These are phyloP conservation scores for Boletus mariae DNA, from an alignment of 1,284 basidiomycete species.

Conservation along the genomic window DNA sequence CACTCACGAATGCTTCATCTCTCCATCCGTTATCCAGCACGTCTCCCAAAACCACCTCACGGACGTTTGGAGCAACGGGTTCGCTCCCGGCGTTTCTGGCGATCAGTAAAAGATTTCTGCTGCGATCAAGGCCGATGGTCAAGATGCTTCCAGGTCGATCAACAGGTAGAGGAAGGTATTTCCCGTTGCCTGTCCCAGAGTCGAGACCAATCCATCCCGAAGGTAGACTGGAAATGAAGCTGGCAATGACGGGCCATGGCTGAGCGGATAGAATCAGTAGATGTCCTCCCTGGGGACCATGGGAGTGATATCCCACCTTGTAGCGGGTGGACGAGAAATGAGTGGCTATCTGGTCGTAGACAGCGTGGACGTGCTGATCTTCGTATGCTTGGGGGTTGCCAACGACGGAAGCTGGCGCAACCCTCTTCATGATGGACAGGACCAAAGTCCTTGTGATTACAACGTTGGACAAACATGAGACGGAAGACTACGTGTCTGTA, in stretches of 20 bases:
- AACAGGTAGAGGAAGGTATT: slow-evolving; percentile 77
- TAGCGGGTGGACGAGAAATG: slow-evolving; percentile 95
- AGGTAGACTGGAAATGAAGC: slow-evolving; percentile 75
- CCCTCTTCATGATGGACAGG: slow-evolving; percentile 21
- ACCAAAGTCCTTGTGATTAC: not conserved
- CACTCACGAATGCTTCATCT: slow-evolving; percentile 70
- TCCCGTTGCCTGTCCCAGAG: slow-evolving; percentile 96
- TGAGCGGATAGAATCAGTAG: slow-evolving; percentile 31
- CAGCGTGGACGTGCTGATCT: slow-evolving; percentile 70
- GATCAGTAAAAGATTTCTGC: slow-evolving; percentile 71
- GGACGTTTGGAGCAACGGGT: slow-evolving; percentile 26
- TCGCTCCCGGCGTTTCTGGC: slow-evolving; percentile 58
- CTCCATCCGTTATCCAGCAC: slow-evolving; percentile 72
- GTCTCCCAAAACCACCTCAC: slow-evolving; percentile 78
- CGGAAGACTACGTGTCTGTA: slow-evolving; percentile 13
- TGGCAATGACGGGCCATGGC: slow-evolving; percentile 93
- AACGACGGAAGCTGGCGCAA: slow-evolving; percentile 38
- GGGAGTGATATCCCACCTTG: slow-evolving; percentile 55
- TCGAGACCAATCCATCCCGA: slow-evolving; percentile 86
- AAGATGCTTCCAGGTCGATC: slow-evolving; percentile 58
- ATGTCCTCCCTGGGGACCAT: not conserved
- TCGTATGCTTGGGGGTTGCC: slow-evolving; percentile 60
- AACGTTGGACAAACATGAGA: not conserved
- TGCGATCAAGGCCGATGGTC: slow-evolving; percentile 84
- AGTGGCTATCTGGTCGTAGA: slow-evolving; percentile 88